phyloP scores from a whole-genome alignment of 2,329 filamentous ascomycete species.

The Myriosclerotinia curreyana region DNA sequence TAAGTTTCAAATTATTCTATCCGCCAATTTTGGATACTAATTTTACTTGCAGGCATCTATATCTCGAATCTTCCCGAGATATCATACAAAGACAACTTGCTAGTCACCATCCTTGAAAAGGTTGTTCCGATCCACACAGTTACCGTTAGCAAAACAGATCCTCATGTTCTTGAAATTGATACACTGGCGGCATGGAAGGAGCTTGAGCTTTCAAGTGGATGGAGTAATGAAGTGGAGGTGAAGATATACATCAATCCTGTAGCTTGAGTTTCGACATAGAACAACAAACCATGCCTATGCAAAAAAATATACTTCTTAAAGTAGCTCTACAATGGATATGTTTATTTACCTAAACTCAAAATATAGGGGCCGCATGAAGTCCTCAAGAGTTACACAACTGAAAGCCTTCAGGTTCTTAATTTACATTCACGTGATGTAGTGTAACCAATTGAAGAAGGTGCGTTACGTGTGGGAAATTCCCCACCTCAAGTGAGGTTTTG shows the following conservation, averaged over 20 bases:
- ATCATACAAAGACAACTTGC: constrained; percentile 61
- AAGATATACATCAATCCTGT: constrained; percentile 40
- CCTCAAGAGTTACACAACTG: background rate
- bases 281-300: too few species aligned
- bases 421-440: background rate
- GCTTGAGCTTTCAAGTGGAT: constrained; percentile 65
- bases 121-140: constrained; percentile 68
- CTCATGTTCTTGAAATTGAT: constrained; percentile 72
- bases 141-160: constrained; percentile 50
- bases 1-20: constrained; percentile 40
- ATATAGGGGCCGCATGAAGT: too few species aligned
- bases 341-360: background rate
- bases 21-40: constrained; percentile 22
- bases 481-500: background rate
- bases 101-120: constrained; percentile 70
- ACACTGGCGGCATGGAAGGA: constrained; percentile 73
- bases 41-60: constrained; percentile 59
- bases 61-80: constrained; percentile 65
- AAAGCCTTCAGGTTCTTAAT: background rate
- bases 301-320: background rate
- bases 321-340: background rate
- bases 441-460: constrained; percentile 4
- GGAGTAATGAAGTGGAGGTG: constrained; percentile 76
- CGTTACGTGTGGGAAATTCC: background rate
- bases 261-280: background rate